Evolutionary conservation across 768 basidiomycete species (phyloP), one percentile per base, ranked within the genome.

Genomic region (Ephemerocybe angulata): DNA sequence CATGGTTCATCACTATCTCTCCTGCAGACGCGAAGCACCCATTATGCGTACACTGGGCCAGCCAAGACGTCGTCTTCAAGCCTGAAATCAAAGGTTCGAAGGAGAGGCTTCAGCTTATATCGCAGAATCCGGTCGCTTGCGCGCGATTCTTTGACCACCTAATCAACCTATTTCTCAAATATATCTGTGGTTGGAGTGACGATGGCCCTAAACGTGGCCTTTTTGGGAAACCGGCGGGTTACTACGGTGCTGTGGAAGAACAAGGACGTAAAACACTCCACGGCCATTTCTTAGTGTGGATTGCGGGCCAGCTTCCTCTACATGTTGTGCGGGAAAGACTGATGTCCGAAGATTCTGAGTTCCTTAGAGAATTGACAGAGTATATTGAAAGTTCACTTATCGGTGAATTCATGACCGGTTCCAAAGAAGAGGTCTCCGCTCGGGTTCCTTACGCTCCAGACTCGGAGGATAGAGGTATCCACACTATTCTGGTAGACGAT

Each of bases 91-190:
- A n/a, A n/a, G n/a, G n/a, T 24, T 30, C 22, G 10, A 13, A 21
- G 6, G 44, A 46, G 3, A 2, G 22, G 12, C 2, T 25, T 1
- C 19, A 25, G 2, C 11, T 46, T 13, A 55, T 52, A 52, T 58
- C 54, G 1, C 21, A 42, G 5, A 72, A 72, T 56, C 71, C 69
- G 1, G 69, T 70, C 1, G 70, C 68, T 3, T 61, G 59, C 21
- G 69, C 72, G 1, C 28, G 66, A 3, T 71, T 74, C 42, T 74
- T 72, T 53, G 53, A 71, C 43, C 64, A 66, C 13, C 63, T 72
- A 55, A 62, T 69, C 0, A 17, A 63, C 2, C 44, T 58, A 1
- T 67, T 70, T 38, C 60, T 72, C 2, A 59, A 60, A 8, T 57
- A 70, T 56, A 55, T 68, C 21, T 35, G 65, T 33, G 57, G 67